Conservation (phyloP, 73 alveolate genomes). For the Blepharisma stoltei region DNA sequence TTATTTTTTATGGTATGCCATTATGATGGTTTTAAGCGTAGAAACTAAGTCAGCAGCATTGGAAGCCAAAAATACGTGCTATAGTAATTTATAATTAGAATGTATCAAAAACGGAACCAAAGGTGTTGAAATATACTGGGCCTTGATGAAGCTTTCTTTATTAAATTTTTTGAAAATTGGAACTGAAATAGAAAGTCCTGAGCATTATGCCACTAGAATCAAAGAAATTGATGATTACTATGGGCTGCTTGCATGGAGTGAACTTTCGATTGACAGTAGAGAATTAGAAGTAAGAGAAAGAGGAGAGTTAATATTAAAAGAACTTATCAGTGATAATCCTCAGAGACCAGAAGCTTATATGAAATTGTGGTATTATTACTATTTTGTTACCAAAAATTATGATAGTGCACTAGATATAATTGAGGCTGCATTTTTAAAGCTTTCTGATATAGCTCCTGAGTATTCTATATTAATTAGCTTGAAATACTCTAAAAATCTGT, state of each 20-base stretch:
- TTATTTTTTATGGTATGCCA: constrained; percentile 8
- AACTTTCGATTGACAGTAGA: constrained; percentile 32
- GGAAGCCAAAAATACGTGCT: background rate
- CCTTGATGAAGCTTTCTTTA: background rate
- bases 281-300: constrained; percentile 29
- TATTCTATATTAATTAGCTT: background rate
- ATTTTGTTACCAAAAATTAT: background rate
- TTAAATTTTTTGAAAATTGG: background rate
- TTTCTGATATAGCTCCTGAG: constrained; percentile 12
- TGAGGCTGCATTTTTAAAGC: constrained; percentile 26
- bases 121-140: constrained; percentile 18
- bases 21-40: background rate
- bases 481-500: background rate
- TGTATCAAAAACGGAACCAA: background rate
- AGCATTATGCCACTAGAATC: constrained; percentile 49
- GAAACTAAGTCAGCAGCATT: background rate
- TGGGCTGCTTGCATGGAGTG: constrained; percentile 66
- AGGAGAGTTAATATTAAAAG: constrained; percentile 46
- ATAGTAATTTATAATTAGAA: background rate
- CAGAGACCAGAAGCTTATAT: constrained; percentile 56
- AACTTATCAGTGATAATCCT: constrained; percentile 35
- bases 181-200: constrained; percentile 24
- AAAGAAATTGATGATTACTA: constrained; percentile 35
- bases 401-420: constrained; percentile 27
- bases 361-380: constrained; percentile 49